A percentile compares a stretch with the other conserved stretches of the same genome.
Evolutionary conservation across 148 eudicot genomes (phyloP).

Genomic region (Beta vulgaris): DNA sequence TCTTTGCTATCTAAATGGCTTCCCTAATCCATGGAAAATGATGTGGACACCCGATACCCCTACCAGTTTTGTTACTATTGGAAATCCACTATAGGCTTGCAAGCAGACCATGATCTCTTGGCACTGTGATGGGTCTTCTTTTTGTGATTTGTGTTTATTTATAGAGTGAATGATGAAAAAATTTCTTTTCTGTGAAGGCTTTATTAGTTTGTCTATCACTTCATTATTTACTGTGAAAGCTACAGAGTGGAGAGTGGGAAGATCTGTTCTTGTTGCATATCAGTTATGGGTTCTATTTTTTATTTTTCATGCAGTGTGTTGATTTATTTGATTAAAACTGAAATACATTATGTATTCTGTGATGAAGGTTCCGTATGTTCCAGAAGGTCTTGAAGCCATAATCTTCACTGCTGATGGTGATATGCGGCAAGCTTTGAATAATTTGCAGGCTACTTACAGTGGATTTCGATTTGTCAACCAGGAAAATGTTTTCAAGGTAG

Average conservation of each 20-base stretch:
- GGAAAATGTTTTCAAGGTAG: conserved; percentile 96
- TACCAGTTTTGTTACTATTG: not conserved
- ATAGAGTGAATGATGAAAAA: too few species aligned
- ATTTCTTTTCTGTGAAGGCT: not conserved
- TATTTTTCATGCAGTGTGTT: not conserved
- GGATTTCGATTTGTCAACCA: conserved; percentile 97
- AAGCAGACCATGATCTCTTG: not conserved
- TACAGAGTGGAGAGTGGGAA: not conserved
- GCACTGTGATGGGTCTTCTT: not conserved
- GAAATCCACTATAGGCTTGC: not conserved
- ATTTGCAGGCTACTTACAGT: conserved; percentile 87
- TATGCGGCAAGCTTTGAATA: conserved; percentile 97
- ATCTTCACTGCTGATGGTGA: conserved; percentile 99
- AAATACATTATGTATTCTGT: conserved; percentile 12
- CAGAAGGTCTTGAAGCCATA: conserved; percentile 93
- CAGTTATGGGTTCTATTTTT: not conserved
- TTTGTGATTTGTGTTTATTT: not conserved
- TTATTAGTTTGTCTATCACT: not conserved
- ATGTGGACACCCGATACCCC: too few species aligned
- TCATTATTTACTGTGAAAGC: not conserved
- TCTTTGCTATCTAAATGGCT: not conserved
- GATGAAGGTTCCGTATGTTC: conserved; percentile 76
- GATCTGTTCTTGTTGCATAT: not conserved
- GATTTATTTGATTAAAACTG: conserved; percentile 9
- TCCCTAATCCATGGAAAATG: not conserved